Evolutionary conservation across 2,329 filamentous ascomycete species (phyloP), one percentile per base, ranked within the genome.

Genomic region (Leptographium flavum): DNA sequence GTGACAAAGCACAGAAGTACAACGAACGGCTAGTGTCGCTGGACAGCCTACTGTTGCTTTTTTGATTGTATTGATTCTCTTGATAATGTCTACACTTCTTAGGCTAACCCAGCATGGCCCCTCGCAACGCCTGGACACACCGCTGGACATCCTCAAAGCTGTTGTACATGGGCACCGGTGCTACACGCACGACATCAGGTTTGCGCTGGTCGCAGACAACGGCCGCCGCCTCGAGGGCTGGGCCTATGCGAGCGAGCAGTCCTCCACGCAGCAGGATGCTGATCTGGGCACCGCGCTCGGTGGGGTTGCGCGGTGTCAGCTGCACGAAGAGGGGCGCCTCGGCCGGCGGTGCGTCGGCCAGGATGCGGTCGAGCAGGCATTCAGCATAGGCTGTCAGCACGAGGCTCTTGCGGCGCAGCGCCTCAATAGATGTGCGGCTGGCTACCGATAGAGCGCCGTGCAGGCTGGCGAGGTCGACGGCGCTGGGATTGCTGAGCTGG

Each of bases 131-230:
- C n/a, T n/a, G n/a, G n/a, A n/a, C n/a, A n/a, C n/a, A n/a, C n/a
- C n/a, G n/a, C n/a, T n/a, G n/a, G 5, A 83, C 75, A 52, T 94
- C 87, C 48, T 70, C 68, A 58, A 84, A 93, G 0, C 74, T 77
- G 56, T 88, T 90, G 62, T 94, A 94, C 52, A 94, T 60, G 8
- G 87, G 87, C 37, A 83, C 81, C 1, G 87, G 87, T 2, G 87
- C 86, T 2, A 93, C 79, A 2, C 87, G 70, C 43, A 94, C 80
- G 15, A 94, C 87, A 57, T 88, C 80, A 1, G 87, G 87, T 59
- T 84, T 85, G 47, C 87, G 70, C 69, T 92, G 83, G 58, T 94
- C 87, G 30, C 84, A 77, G 1, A 93, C 73, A 2, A 92, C 78
- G 1, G 81, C 83, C 2, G 75, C 71, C 13, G 74, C 70, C 53